Evolutionary conservation across 2,329 filamentous ascomycete species (phyloP).

Genomic region (Didymella pomorum): DNA sequence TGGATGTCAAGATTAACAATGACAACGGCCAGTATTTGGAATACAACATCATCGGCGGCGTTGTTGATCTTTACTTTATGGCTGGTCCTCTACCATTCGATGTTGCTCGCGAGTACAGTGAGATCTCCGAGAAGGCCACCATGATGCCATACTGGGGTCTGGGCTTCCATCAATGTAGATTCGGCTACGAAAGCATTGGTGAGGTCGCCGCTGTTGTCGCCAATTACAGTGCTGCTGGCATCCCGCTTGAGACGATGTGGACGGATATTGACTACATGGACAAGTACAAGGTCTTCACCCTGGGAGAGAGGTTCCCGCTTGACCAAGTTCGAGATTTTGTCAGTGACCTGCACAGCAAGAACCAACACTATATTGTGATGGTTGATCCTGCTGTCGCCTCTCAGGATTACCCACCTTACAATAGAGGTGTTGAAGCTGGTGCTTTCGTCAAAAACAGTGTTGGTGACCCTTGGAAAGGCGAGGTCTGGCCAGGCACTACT

Average conservation of each 20-base stretch:
- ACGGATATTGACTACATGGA: slow-evolving; percentile 75
- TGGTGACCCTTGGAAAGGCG: slow-evolving; percentile 65
- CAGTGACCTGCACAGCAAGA: slow-evolving; percentile 67
- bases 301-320: slow-evolving; percentile 70
- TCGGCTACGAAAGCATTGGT: slow-evolving; percentile 63
- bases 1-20: slow-evolving; percentile 78
- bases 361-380: slow-evolving; percentile 80
- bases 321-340: slow-evolving; percentile 69
- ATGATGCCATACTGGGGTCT: slow-evolving; percentile 63
- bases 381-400: slow-evolving; percentile 72
- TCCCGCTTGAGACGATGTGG: slow-evolving; percentile 76
- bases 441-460: slow-evolving; percentile 63
- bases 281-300: slow-evolving; percentile 65
- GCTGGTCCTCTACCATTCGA: slow-evolving; percentile 57
- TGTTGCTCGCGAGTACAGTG: slow-evolving; percentile 58
- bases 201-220: slow-evolving; percentile 70
- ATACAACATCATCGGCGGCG: slow-evolving; percentile 80
- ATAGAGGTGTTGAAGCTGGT: slow-evolving; percentile 65
- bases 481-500: slow-evolving; percentile 79
- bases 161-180: slow-evolving; percentile 60
- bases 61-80: slow-evolving; percentile 69
- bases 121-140: slow-evolving; percentile 55
- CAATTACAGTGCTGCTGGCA: slow-evolving; percentile 69
- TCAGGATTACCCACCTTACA: slow-evolving; percentile 62
- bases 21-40: slow-evolving; percentile 73